These are phyloP conservation scores for Nymphaea thermarum DNA, from an alignment of 164 flowering plant genomes.

Conservation along the genomic window DNA sequence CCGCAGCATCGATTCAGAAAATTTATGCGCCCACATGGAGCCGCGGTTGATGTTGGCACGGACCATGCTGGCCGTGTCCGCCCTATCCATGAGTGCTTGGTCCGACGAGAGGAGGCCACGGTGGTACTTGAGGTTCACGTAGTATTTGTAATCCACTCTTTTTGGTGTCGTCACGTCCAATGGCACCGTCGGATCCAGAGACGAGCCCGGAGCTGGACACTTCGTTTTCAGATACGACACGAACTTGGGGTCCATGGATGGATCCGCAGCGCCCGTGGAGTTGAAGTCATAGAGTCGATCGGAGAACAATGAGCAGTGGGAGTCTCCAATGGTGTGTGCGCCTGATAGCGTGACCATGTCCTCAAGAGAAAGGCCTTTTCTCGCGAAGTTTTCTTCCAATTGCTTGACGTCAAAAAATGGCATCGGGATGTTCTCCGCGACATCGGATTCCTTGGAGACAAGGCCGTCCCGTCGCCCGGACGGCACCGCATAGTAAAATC, in stretches of 20 bases:
- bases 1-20: slow-evolving; percentile 4
- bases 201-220: slow-evolving; percentile 4
- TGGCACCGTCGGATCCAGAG: not conserved
- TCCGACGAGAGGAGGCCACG: slow-evolving; percentile 6
- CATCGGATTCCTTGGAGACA: slow-evolving; percentile 3
- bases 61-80: slow-evolving; percentile 4
- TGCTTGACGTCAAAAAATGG: slow-evolving; percentile 1
- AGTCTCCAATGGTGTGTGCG: slow-evolving; percentile 10
- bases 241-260: slow-evolving; percentile 1
- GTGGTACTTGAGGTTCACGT: slow-evolving; percentile 2
- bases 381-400: slow-evolving; percentile 6
- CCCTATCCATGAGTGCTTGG: slow-evolving; percentile 2
- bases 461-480: slow-evolving; percentile 6
- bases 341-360: slow-evolving; percentile 11
- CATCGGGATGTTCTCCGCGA: not conserved
- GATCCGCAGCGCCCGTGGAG: slow-evolving; percentile 6
- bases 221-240: not conserved
- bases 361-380: slow-evolving; percentile 3
- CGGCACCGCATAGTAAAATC: slow-evolving; percentile 2
- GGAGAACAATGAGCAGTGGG: slow-evolving; percentile 7
- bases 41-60: slow-evolving; percentile 3
- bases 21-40: slow-evolving; percentile 3
- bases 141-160: slow-evolving; percentile 1
- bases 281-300: slow-evolving; percentile 9
- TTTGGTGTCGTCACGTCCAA: slow-evolving; percentile 1